These are phyloP conservation scores for Lachancea waltii DNA, from an alignment of 805 yeast genomes.

Conservation along the genomic window DNA sequence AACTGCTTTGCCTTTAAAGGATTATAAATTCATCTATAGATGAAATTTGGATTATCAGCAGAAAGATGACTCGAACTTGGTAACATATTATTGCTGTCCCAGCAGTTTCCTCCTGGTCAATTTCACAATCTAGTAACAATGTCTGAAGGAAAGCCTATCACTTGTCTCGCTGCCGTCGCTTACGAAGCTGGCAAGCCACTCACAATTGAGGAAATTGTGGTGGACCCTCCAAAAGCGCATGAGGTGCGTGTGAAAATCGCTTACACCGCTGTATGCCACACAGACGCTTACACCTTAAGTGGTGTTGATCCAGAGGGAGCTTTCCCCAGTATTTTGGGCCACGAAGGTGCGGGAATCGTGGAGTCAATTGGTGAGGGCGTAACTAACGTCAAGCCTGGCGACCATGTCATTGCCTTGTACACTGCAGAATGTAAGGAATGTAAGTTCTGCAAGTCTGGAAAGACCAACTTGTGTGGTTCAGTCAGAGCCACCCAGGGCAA, in stretches of 20 bases:
- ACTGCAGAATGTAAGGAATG: slow-evolving; percentile 96
- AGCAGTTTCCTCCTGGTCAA: too few relatives aligned
- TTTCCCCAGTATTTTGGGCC: slow-evolving; percentile 90
- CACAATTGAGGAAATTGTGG: slow-evolving; percentile 79
- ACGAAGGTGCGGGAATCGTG: slow-evolving; percentile 97
- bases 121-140: not conserved
- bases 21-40: too few relatives aligned
- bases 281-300: slow-evolving; percentile 93
- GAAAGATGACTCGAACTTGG: too few relatives aligned
- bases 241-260: slow-evolving; percentile 89
- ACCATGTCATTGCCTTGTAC: slow-evolving; percentile 86
- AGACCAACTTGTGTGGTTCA: slow-evolving; percentile 93
- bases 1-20: too few relatives aligned
- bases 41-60: too few relatives aligned
- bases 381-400: slow-evolving; percentile 83
- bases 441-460: slow-evolving; percentile 89
- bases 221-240: slow-evolving; percentile 91
- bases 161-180: slow-evolving; percentile 94
- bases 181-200: slow-evolving; percentile 91
- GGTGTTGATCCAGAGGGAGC: slow-evolving; percentile 97
- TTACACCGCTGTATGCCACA: slow-evolving; percentile 95
- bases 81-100: too few relatives aligned
- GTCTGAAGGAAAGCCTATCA: slow-evolving; percentile 44
- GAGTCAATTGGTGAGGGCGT: slow-evolving; percentile 95
- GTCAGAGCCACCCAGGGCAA: slow-evolving; percentile 97